Conservation (phyloP, 345 rosid species). For the Gossypium herbaceum region DNA sequence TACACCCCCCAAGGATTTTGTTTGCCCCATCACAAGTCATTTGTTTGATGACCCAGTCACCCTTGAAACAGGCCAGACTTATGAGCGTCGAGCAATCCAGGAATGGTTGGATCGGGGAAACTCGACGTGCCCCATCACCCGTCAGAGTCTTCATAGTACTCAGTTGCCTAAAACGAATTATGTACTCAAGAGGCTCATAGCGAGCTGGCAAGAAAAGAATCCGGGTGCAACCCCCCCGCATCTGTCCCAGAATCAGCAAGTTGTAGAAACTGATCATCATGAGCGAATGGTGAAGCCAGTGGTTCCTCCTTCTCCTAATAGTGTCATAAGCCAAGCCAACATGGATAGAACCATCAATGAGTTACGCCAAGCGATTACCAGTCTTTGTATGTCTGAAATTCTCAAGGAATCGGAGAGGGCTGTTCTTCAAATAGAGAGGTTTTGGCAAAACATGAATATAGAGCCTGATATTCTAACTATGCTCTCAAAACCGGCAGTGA, state of each 20-base stretch:
- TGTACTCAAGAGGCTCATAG: constrained; percentile 66
- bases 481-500: constrained; percentile 54
- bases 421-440: constrained; percentile 49
- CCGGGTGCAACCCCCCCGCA: constrained; percentile 23
- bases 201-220: constrained; percentile 52
- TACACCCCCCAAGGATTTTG: constrained; percentile 60
- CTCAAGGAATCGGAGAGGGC: constrained; percentile 58
- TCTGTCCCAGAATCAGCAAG: constrained; percentile 20
- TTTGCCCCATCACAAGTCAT: constrained; percentile 66
- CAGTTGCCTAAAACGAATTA: constrained; percentile 63
- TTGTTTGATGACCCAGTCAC: constrained; percentile 64
- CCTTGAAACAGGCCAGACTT: constrained; percentile 77
- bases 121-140: constrained; percentile 66
- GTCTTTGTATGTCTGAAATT: constrained; percentile 59
- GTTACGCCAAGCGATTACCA: constrained; percentile 43
- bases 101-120: constrained; percentile 70
- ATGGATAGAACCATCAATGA: constrained; percentile 43
- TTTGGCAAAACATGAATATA: constrained; percentile 43
- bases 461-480: constrained; percentile 39
- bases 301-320: constrained; percentile 44
- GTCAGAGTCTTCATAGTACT: constrained; percentile 48
- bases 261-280: constrained; percentile 18
- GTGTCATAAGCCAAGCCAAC: constrained; percentile 48
- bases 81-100: constrained; percentile 60
- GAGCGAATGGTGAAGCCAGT: constrained; percentile 25